Evolutionary conservation across 1,139 yeast genomes (phyloP).

Genomic region (Blastobotrys malaysiensis): DNA sequence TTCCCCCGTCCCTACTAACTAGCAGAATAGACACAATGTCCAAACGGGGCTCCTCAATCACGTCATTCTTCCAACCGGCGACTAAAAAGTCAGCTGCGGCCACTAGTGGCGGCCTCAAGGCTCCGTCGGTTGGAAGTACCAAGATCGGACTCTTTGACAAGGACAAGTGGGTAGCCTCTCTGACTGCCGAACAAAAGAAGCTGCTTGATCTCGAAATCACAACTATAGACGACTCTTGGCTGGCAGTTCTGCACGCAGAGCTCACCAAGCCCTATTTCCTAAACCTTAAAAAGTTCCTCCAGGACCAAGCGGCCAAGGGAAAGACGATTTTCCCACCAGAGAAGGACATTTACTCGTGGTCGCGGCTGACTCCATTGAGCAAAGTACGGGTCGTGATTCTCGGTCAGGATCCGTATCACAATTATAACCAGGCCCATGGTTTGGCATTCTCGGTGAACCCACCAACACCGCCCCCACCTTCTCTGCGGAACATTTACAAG

Average conservation of each 20-base stretch:
- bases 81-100: background rate
- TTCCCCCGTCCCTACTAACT: background rate
- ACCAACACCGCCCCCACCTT: conserved; percentile 86
- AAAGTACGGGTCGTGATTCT: conserved; percentile 71
- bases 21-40: conserved; percentile 1
- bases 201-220: conserved; percentile 64
- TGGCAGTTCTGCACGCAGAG: conserved; percentile 60
- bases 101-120: background rate
- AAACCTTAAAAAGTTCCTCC: conserved; percentile 58
- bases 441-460: conserved; percentile 86
- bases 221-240: conserved; percentile 75
- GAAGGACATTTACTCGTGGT: conserved; percentile 86
- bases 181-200: conserved; percentile 48
- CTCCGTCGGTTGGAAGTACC: background rate
- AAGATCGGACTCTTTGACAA: conserved; percentile 40
- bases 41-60: conserved; percentile 9
- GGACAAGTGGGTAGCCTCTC: conserved; percentile 46
- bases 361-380: conserved; percentile 73
- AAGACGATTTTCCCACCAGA: conserved; percentile 71
- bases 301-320: conserved; percentile 28
- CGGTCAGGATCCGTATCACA: conserved; percentile 98
- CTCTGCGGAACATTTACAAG: conserved; percentile 81
- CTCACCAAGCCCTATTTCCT: conserved; percentile 82
- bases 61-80: conserved; percentile 22
- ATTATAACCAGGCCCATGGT: conserved; percentile 91